A percentile compares a stretch with the other conserved stretches of the same genome.
phyloP scores from a whole-genome alignment of 1,139 yeast species.

The Protomyces arabidopsidicola region DNA sequence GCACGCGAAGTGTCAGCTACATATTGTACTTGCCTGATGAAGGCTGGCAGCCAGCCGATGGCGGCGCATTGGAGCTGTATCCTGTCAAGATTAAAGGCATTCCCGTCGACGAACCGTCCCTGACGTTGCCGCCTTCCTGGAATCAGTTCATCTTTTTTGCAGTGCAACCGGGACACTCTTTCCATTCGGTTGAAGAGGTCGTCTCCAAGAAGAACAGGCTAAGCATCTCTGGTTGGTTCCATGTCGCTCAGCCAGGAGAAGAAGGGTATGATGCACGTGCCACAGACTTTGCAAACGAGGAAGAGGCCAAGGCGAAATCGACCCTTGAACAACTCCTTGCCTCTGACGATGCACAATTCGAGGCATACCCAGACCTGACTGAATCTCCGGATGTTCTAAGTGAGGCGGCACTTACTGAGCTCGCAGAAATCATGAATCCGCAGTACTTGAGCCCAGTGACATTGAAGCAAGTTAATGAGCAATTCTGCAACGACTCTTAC shows the following conservation, averaged over 20 bases:
- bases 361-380: neutral
- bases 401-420: slow-evolving; percentile 42
- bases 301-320: slow-evolving; percentile 28
- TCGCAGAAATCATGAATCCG: slow-evolving; percentile 44
- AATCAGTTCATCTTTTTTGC: slow-evolving; percentile 94
- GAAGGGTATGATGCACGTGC: slow-evolving; percentile 56
- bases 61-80: slow-evolving; percentile 84
- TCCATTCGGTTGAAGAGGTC: slow-evolving; percentile 98
- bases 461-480: slow-evolving; percentile 48
- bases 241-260: slow-evolving; percentile 90
- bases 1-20: slow-evolving; percentile 87
- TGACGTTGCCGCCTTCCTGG: slow-evolving; percentile 81
- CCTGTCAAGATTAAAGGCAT: slow-evolving; percentile 86
- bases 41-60: slow-evolving; percentile 79
- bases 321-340: slow-evolving; percentile 27
- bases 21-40: slow-evolving; percentile 85
- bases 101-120: slow-evolving; percentile 70
- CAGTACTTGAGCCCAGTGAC: slow-evolving; percentile 56
- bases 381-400: slow-evolving; percentile 59
- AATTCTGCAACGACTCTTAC: slow-evolving; percentile 41
- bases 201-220: slow-evolving; percentile 81
- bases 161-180: slow-evolving; percentile 92
- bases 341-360: slow-evolving; percentile 1
- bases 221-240: slow-evolving; percentile 98
- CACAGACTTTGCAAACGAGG: slow-evolving; percentile 25